Evolutionary conservation across 805 yeast species (phyloP), one percentile per base, ranked within the genome.

Genomic region (Zygosaccharomyces bailii): DNA sequence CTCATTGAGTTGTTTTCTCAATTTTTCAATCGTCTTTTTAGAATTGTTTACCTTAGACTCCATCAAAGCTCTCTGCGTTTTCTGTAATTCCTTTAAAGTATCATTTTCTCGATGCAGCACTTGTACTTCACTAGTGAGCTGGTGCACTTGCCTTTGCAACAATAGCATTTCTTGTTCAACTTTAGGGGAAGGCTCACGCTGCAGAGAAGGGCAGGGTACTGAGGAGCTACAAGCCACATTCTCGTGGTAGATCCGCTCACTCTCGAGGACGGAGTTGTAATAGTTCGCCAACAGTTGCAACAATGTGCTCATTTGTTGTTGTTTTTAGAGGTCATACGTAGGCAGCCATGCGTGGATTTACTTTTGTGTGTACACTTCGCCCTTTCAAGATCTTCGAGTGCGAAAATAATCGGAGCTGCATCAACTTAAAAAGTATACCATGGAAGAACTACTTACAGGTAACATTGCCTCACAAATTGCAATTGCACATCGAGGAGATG

Each of bases 31-130:
- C 9, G 44, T 59, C 46, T 57, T 63, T 46, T 65, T 64, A 5
- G 67, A 67, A 37, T 55, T 64, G 9, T 63, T 66, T 8, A 68
- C 33, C 42, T 67, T 67, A 5, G 67, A 55, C 44, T 67, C 70
- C 36, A 62, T 54, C 11, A 65, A 58, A 0, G 69, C 68, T 43
- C 54, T 66, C 25, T 61, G 65, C 0, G 65, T 52, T 23, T 59
- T 61, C n/a, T 62, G 65, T n/a, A 58, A 46, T 35, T 63, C 65
- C 39, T 56, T 59, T 23, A 60, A 46, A 16, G 50, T 56, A 14
- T 63, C 67, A n/a, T 61, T 55, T 25, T 65, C 63, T 29, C 55
- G 56, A 23, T 55, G 59, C 7, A 63, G 43, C 9, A 52, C 51
- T 20, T 59, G 62, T 4, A 68, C 24, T 31, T 68, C 69, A 3